Evolutionary conservation across 2,329 filamentous ascomycete genomes (phyloP).

Genomic region (Pseudopithomyces chartarum): DNA sequence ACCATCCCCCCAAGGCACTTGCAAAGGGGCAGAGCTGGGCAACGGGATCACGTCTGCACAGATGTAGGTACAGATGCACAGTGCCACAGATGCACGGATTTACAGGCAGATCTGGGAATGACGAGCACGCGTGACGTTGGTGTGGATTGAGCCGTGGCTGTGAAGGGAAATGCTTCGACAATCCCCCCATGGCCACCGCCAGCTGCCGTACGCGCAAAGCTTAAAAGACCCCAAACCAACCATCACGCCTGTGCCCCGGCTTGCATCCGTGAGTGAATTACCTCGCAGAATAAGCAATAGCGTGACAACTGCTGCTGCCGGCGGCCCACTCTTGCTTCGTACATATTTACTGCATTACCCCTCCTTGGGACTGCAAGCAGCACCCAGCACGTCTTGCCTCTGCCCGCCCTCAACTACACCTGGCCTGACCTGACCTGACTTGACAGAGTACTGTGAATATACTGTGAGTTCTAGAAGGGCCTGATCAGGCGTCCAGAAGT

Average conservation of each 20-base stretch:
- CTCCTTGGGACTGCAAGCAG: constrained; percentile 23
- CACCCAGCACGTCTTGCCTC: not conserved
- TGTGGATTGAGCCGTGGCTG: constrained; percentile 16
- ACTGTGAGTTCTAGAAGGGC: too few species aligned
- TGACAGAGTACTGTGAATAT: too few species aligned
- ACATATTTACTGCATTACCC: constrained; percentile 43
- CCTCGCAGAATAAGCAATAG: constrained; percentile 28
- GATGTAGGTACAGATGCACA: not conserved
- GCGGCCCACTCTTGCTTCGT: constrained; percentile 29
- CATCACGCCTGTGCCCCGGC: constrained; percentile 14
- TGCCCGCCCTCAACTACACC: constrained; percentile 1
- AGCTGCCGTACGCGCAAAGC: constrained; percentile 15
- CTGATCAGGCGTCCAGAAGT: not conserved
- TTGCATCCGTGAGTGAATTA: constrained; percentile 23
- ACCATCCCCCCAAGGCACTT: not conserved
- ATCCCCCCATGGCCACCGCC: constrained; percentile 26
- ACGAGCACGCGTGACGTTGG: constrained; percentile 40
- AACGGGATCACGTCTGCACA: too few species aligned
- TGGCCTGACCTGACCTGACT: not conserved
- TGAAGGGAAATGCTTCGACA: constrained; percentile 30
- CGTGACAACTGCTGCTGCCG: constrained; percentile 30
- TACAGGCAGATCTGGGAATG: constrained; percentile 19
- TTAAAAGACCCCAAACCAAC: constrained; percentile 1
- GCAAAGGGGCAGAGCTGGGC: too few species aligned
- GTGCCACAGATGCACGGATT: constrained; percentile 32